Evolutionary conservation across 495 filamentous ascomycete genomes (phyloP).

Genomic region (Aspergillus asperescens): DNA sequence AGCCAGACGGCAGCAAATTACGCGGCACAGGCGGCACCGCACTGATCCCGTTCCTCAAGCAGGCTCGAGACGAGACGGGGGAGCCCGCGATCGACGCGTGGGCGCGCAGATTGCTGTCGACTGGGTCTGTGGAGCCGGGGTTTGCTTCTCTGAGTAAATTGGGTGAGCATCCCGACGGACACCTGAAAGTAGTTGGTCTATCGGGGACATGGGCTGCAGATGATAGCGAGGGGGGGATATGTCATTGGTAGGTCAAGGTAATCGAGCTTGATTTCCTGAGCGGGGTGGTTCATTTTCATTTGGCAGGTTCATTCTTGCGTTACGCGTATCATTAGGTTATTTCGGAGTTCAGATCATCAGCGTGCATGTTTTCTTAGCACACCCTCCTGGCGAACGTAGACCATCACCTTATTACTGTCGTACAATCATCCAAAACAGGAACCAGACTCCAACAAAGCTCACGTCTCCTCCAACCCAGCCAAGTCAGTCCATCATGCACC

Average conservation of each 20-base stretch:
- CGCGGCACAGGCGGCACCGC: constrained; percentile 90
- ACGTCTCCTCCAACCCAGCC: too few relatives aligned
- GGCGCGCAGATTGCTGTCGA: constrained; percentile 69
- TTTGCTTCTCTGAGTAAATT: constrained; percentile 58
- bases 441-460: too few relatives aligned
- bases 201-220: constrained; percentile 83
- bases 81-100: constrained; percentile 85
- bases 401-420: too few relatives aligned
- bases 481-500: too few relatives aligned
- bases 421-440: too few relatives aligned
- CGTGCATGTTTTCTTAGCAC: too few relatives aligned
- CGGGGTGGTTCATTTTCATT: not conserved
- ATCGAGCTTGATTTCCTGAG: not conserved
- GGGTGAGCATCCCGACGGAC: constrained; percentile 55
- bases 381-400: too few relatives aligned
- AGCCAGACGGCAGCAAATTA: constrained; percentile 52
- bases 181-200: constrained; percentile 68
- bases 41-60: constrained; percentile 89
- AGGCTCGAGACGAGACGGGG: constrained; percentile 91
- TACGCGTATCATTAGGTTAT: too few relatives aligned
- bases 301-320: too few relatives aligned
- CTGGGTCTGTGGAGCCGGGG: constrained; percentile 35
- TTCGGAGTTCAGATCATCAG: too few relatives aligned
- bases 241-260: constrained; percentile 56
- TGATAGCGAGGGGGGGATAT: constrained; percentile 73